Conservation (phyloP, 2,329 filamentous ascomycete genomes). For the Curvularia eragrostidis region DNA sequence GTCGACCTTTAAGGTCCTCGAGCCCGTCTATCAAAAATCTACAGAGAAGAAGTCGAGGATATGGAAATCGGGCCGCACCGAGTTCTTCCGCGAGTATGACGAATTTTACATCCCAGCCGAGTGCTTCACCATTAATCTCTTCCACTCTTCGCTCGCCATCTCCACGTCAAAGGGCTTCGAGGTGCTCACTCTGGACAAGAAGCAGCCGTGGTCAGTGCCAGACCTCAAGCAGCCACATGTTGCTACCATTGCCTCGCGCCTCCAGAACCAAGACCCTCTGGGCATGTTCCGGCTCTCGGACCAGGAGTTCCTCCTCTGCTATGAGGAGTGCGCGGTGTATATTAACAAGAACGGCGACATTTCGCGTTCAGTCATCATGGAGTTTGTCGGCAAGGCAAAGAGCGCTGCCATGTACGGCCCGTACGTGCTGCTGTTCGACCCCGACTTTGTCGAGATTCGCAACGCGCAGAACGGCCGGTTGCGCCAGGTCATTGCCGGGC, state of each 20-base stretch:
- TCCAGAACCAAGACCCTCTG: slow-evolving; percentile 82
- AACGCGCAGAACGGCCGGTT: slow-evolving; percentile 95
- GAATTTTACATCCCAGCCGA: slow-evolving; percentile 98
- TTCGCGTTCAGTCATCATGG: slow-evolving; percentile 92
- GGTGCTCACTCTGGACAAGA: slow-evolving; percentile 95
- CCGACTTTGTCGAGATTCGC: slow-evolving; percentile 94
- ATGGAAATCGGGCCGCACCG: slow-evolving; percentile 76
- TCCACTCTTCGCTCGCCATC: slow-evolving; percentile 92
- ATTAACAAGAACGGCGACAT: slow-evolving; percentile 98
- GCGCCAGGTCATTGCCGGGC: slow-evolving; percentile 90
- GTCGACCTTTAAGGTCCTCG: slow-evolving; percentile 95
- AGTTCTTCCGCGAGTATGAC: slow-evolving; percentile 97
- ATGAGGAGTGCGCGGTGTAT: slow-evolving; percentile 96
- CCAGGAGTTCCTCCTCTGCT: slow-evolving; percentile 82
- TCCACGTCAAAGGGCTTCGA: slow-evolving; percentile 92
- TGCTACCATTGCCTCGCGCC: slow-evolving; percentile 81
- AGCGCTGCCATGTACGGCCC: slow-evolving; percentile 88
- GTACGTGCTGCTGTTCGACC: slow-evolving; percentile 91
- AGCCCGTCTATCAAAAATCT: slow-evolving; percentile 93
- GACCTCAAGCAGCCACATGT: slow-evolving; percentile 81
- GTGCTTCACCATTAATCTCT: slow-evolving; percentile 93
- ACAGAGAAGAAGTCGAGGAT: slow-evolving; percentile 80
- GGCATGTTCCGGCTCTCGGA: slow-evolving; percentile 95
- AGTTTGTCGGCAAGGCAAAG: slow-evolving; percentile 94
- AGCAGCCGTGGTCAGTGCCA: slow-evolving; percentile 91